Base-by-base conservation (phyloP, 2,329 filamentous ascomycete species). In the Arachnopeziza araneosa region DNA sequence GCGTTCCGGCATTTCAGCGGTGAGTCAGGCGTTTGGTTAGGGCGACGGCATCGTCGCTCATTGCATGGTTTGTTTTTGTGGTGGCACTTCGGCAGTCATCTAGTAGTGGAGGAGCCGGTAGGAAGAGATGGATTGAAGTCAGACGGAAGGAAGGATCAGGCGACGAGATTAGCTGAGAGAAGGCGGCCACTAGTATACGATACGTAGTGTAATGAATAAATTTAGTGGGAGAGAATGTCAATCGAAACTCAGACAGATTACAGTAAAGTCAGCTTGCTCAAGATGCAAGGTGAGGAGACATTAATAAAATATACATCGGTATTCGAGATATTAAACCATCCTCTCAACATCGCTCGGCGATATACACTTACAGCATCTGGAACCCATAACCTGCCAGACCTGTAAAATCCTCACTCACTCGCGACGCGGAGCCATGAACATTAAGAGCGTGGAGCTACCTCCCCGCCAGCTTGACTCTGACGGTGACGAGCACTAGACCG, bases 1-100 rank as follows among this genome's bases (percentile, higher is more conserved):
- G 60, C 59, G 59, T 60, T 58, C 54, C 26, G 56, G 59, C 49
- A 58, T 50, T 48, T 64, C 64, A 66, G 64, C 64, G 60, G 61
- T 59, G 62, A 64, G 62, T 66, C 52, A 54, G 64, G 63, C 58
- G 63, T 63, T 64, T 36, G 54, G 54, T n/a, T 55, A 19, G 17
- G 21, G 22, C 24, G 22, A 23, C 23, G n/a, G 22, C 53, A 49
- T 58, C 55, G 14, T 23, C 36, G 36, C 17, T 44, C 52, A 50
- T 22, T n/a, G 24, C 30, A 2, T 52, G n/a, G 36, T 23, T 26
- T 14, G 6, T 30, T 30, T 30, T 9, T 4, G 9, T 30, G 26
- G 4, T 30, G 36, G 36, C 12, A 44, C 17, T 8, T 12, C 36
- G 36, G 17, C 6, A 3, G 17, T 17, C 36, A 44, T 44, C 10